These are phyloP conservation scores for Prunus yedoensis DNA, from an alignment of 331 rosid genomes.

Conservation along the genomic window DNA sequence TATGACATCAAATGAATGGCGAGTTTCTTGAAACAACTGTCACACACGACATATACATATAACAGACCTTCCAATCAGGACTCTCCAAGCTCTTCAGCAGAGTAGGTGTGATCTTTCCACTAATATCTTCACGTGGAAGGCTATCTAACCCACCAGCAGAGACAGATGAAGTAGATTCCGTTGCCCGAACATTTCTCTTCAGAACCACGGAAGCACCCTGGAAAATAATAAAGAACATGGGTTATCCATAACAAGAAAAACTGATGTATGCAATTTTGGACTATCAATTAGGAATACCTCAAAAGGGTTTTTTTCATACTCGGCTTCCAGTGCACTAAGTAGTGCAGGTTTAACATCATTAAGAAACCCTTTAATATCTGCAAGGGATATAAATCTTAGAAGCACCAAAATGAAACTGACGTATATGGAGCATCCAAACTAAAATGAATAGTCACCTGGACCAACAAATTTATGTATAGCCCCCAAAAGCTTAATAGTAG, in stretches of 20 bases:
- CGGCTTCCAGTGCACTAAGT: conserved; percentile 87
- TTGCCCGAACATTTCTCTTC: conserved; percentile 61
- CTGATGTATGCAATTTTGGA: not conserved
- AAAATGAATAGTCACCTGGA: conserved; percentile 65
- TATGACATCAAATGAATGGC: conserved; percentile 9
- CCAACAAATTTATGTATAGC: conserved; percentile 95
- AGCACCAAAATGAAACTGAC: conserved; percentile 9
- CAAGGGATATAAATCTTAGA: conserved; percentile 29
- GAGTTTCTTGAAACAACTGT: not conserved
- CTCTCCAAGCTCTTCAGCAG: conserved; percentile 88
- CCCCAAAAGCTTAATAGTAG: conserved; percentile 92
- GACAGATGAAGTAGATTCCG: conserved; percentile 53
- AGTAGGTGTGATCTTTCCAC: conserved; percentile 85
- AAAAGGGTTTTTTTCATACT: conserved; percentile 89
- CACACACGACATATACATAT: conserved; percentile 1
- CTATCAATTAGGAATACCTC: conserved; percentile 54
- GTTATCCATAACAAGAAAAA: conserved; percentile 2
- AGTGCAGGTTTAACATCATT: conserved; percentile 96
- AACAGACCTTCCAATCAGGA: conserved; percentile 94
- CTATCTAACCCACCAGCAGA: conserved; percentile 71
- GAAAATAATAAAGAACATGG: conserved; percentile 20
- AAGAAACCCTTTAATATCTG: conserved; percentile 96
- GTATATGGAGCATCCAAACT: conserved; percentile 11
- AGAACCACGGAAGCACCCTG: conserved; percentile 82
- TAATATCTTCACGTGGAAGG: conserved; percentile 96